Percentiles rank a stretch among this genome's conserved stretches.
Evolutionary conservation across 225 moss, liverwort and hornwort genomes (phyloP).

Genomic region (Marchantia polymorpha): DNA sequence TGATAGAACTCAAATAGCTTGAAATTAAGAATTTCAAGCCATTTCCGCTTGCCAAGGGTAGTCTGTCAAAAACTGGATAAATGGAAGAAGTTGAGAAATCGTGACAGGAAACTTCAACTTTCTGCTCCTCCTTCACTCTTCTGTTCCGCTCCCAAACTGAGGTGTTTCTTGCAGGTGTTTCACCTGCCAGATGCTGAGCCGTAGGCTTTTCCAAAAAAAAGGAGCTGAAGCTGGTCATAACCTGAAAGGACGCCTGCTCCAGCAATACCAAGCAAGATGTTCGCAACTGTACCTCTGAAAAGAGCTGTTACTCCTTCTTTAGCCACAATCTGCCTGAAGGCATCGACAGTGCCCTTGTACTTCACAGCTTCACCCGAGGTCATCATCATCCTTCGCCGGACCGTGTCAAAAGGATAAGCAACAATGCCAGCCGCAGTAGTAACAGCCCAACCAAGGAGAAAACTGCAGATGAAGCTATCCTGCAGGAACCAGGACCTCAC

Average conservation of each 20-base stretch:
- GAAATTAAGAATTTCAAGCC: background rate
- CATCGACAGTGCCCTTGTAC: constrained; percentile 33
- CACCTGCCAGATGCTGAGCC: constrained; percentile 25
- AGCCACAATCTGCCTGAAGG: constrained; percentile 34
- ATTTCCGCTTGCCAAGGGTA: background rate
- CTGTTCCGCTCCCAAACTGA: too few species aligned
- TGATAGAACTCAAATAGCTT: background rate
- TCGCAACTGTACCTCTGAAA: constrained; percentile 39
- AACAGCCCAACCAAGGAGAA: constrained; percentile 38
- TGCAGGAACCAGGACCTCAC: constrained; percentile 11
- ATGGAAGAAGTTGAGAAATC: too few species aligned
- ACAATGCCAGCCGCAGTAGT: constrained; percentile 36
- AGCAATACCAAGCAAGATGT: constrained; percentile 41
- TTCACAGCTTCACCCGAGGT: constrained; percentile 39
- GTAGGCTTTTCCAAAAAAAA: constrained; percentile 36
- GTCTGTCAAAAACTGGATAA: too few species aligned
- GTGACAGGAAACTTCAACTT: background rate
- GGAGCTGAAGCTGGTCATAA: constrained; percentile 41
- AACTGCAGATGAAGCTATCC: constrained; percentile 43
- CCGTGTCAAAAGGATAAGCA: constrained; percentile 41
- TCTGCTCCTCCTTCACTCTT: background rate
- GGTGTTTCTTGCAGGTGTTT: background rate
- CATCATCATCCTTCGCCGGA: constrained; percentile 42
- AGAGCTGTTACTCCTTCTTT: constrained; percentile 39
- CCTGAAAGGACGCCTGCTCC: constrained; percentile 44